phyloP scores from a whole-genome alignment of 129 eudicot genomes.

The Lonicera japonica region DNA sequence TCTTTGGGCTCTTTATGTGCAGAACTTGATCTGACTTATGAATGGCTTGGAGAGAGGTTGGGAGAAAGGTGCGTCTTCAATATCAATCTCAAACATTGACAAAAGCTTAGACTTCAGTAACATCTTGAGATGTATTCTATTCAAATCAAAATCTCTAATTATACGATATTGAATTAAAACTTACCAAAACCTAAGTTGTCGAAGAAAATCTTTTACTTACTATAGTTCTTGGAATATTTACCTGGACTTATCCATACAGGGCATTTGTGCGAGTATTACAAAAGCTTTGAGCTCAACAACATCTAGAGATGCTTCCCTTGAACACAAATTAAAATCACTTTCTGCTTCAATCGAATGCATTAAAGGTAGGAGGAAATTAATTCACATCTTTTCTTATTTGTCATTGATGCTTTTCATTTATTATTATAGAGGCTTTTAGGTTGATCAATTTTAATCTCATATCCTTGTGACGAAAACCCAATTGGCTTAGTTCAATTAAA shows the following conservation, averaged over 20 bases:
- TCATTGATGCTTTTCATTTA: neutral
- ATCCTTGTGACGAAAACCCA: neutral
- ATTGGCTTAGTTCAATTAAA: neutral
- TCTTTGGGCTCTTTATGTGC: conserved; percentile 8
- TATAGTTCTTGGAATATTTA: neutral
- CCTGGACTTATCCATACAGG: conserved; percentile 29
- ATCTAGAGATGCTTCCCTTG: conserved; percentile 22
- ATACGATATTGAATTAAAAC: conserved; percentile 10
- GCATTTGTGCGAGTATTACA: conserved; percentile 33
- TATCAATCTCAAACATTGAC: neutral
- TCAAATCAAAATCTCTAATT: too few species aligned
- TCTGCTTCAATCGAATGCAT: conserved; percentile 19
- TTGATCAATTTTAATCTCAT: neutral
- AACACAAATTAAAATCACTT: conserved; percentile 14
- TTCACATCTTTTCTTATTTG: neutral
- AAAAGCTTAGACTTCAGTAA: too few species aligned
- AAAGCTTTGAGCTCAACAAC: conserved; percentile 28
- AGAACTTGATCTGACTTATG: conserved; percentile 28
- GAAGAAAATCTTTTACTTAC: neutral
- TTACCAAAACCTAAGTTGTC: conserved; percentile 1
- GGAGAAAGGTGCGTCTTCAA: conserved; percentile 44
- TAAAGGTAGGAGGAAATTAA: conserved; percentile 26
- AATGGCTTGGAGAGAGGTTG: conserved; percentile 84
- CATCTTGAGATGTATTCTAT: too few species aligned
- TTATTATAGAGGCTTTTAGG: neutral